Evolutionary conservation across 2,329 filamentous ascomycete species (phyloP), one percentile per base, ranked within the genome.

Genomic region (Arthrobotrys iridis): DNA sequence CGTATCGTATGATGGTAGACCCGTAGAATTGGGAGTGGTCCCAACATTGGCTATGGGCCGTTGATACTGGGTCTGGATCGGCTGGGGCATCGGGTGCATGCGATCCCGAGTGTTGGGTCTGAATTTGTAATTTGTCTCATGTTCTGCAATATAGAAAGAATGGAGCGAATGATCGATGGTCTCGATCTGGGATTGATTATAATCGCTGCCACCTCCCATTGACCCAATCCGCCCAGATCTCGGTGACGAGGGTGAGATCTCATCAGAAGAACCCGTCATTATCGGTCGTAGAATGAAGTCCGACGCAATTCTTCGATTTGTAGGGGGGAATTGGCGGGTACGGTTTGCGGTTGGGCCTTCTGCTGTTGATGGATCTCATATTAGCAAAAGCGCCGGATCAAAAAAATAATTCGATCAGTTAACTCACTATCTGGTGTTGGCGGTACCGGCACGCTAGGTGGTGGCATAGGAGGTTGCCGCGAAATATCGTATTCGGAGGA

Each of bases 41-140:
- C 50, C 45, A 33, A 24, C 26, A 26, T 57, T 33, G n/a, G 48
- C 13, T 26, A 40, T 30, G 10, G 50, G 30, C 30, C 50, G 41
- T 30, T 62, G 57, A 13, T 33, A 28, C 18, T 64, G 63, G 7
- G 60, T 60, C n/a, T 72, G 73, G 45, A 76, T 46, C 7, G 65
- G 71, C 7, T 37, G 40, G 6, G 58, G 57, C 11, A 37, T 58
- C 10, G 35, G 37, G 13, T 63, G 22, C 60, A 62, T 60, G 8
- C 70, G 50, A 52, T 75, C 63, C 20, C 60, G 35, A 22, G 71
- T 63, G 30, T 48, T 41, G 2, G 50, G 63, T 40, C 71, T 46
- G 20, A 64, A 75, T 35, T 75, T 75, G 41, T 68, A 75, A 35
- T 75, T 75, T 7, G 57, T 60, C 30, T 75, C 71, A 62, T 75